Evolutionary conservation across 495 filamentous ascomycete species (phyloP), one percentile per base, ranked within the genome.

Genomic region (Clohesyomyces aquaticus): DNA sequence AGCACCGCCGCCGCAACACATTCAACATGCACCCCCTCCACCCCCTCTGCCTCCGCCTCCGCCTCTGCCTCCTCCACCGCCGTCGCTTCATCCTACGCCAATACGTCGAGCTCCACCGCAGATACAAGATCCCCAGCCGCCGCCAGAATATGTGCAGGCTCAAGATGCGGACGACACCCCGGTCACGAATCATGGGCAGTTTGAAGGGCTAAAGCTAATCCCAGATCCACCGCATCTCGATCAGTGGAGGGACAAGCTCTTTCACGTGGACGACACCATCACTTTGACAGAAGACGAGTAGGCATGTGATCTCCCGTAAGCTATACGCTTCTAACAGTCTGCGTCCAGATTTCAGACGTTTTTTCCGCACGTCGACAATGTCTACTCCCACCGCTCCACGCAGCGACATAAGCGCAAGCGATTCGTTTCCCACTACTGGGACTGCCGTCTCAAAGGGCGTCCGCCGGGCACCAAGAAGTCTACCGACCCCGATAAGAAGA

Each of bases 291-390:
- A 92, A 77, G 88, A 93, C 56, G 81, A 94, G 89, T 93, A 85
- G 65, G 85, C 77, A 28, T 59, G n/a, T 16, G 9, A 38, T 3
- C 4, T 54, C 25, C 3, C 16, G 21, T 8, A 21, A 42, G 9
- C 16, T 12, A 9, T 14, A 4, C 38, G 22, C 12, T 26, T 46
- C 35, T 56, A 41, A 49, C 47, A 45, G 19, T 43, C 56, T 46
- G 48, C 22, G 35, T 55, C 10, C 69, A 93, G 91, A 73, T 94
- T 90, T 75, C 85, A 90, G 67, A 93, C 85, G 19, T 96, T 94
- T 75, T 96, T 92, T 72, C 90, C 91, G 0, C 90, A 93, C 74
- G 81, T 95, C 70, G 91, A 96, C 76, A 96, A 96, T 73, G 85
- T 96, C 49, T 96, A 93, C 74, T 93, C 91, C 18, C 91, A 94